Evolutionary conservation across 768 basidiomycete genomes (phyloP).

Genomic region (Boletus coccyginus): DNA sequence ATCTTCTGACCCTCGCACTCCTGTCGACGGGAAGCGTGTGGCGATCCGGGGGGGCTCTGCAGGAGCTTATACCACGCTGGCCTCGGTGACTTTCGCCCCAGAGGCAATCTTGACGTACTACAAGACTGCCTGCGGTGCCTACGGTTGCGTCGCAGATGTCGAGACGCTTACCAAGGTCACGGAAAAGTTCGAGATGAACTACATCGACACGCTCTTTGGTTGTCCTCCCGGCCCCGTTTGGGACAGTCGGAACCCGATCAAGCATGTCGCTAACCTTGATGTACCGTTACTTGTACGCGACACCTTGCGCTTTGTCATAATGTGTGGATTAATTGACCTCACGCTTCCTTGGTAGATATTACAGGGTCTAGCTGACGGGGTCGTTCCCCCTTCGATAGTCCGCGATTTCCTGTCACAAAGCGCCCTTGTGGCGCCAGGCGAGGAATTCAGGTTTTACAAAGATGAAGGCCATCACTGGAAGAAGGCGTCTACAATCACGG

Average conservation of each 20-base stretch:
- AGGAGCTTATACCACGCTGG: slow-evolving; percentile 68
- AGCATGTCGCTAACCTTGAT: slow-evolving; percentile 49
- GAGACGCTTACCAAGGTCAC: slow-evolving; percentile 50
- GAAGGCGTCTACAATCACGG: slow-evolving; percentile 28
- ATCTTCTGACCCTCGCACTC: slow-evolving; percentile 28
- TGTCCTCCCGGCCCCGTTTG: slow-evolving; percentile 32
- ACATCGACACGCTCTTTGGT: slow-evolving; percentile 59
- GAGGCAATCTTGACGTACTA: slow-evolving; percentile 45
- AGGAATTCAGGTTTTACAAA: slow-evolving; percentile 37
- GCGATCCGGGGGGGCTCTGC: slow-evolving; percentile 70
- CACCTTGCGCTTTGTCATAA: fast-evolving
- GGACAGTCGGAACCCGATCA: slow-evolving; percentile 4
- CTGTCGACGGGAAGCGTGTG: slow-evolving; percentile 59
- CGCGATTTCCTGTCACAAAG: slow-evolving; percentile 21
- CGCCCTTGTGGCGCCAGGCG: not conserved
- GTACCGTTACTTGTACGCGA: slow-evolving; percentile 56
- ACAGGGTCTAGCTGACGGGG: slow-evolving; percentile 57
- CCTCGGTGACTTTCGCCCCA: slow-evolving; percentile 43
- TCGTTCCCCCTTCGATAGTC: slow-evolving; percentile 66
- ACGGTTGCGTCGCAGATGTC: slow-evolving; percentile 64
- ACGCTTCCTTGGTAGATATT: slow-evolving; percentile 44
- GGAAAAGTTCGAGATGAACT: slow-evolving; percentile 66
- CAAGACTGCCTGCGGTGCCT: slow-evolving; percentile 59
- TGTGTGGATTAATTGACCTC: not conserved
- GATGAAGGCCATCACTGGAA: slow-evolving; percentile 41